Percentiles rank a stretch among this genome's conserved stretches.
Evolutionary conservation across 495 filamentous ascomycete species (phyloP).

Genomic region (Cenococcum geophilum): DNA sequence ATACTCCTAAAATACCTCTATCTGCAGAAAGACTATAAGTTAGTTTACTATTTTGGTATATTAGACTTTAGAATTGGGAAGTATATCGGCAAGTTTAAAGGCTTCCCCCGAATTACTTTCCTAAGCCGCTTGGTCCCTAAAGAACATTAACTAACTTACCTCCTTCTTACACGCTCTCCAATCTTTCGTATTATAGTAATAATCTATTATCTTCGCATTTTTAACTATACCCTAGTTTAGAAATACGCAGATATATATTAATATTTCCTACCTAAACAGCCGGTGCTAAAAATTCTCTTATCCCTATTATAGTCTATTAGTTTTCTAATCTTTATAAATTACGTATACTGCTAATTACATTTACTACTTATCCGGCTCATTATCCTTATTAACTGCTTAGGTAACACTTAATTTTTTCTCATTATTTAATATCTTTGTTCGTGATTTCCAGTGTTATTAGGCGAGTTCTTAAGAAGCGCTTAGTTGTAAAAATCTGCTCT

Average conservation of each 20-base stretch:
- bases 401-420: constrained; percentile 40
- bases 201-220: constrained; percentile 87
- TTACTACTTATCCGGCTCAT: constrained; percentile 95
- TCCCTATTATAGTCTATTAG: constrained; percentile 54
- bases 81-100: constrained; percentile 5
- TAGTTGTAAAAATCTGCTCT: background rate
- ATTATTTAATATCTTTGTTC: constrained; percentile 45
- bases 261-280: constrained; percentile 66
- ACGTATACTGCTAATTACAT: constrained; percentile 16
- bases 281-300: constrained; percentile 95
- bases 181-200: constrained; percentile 93
- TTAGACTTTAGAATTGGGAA: constrained; percentile 9
- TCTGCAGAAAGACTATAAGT: constrained; percentile 47
- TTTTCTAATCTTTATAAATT: constrained; percentile 12
- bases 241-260: background rate
- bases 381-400: constrained; percentile 55
- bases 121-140: constrained; percentile 3
- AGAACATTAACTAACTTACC: constrained; percentile 50
- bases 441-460: background rate
- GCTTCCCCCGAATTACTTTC: background rate
- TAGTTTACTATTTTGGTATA: constrained; percentile 3
- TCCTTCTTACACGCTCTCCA: constrained; percentile 86
- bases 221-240: constrained; percentile 52
- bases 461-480: background rate
- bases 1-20: constrained; percentile 85